A percentile compares a stretch with the other conserved stretches of the same genome.
Conservation (phyloP, 2,329 filamentous ascomycete species). For the Trichoderma afroharzianum region DNA sequence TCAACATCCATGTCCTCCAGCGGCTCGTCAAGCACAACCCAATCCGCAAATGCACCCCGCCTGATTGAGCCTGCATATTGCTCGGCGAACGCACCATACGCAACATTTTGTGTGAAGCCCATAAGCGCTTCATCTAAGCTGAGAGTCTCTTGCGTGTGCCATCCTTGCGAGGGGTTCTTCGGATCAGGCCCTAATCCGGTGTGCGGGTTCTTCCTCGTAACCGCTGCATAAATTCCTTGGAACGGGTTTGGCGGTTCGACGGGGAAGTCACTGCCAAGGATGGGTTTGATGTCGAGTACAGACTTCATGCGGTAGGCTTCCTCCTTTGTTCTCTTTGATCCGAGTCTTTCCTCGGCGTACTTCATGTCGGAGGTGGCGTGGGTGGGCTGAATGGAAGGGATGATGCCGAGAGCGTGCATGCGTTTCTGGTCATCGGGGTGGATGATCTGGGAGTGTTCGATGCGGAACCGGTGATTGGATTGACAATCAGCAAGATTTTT, state of each 20-base stretch:
- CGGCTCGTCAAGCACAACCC: conserved; percentile 63
- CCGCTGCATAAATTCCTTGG: conserved; percentile 65
- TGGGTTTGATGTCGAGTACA: conserved; percentile 49
- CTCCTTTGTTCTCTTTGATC: conserved; percentile 46
- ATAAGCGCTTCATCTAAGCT: conserved; percentile 55
- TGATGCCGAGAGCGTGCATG: conserved; percentile 56
- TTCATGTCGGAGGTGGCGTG: conserved; percentile 70
- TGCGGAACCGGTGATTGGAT: conserved; percentile 55
- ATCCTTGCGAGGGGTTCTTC: conserved; percentile 48
- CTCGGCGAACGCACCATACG: conserved; percentile 57
- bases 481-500: conserved; percentile 48
- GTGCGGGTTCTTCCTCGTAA: conserved; percentile 56
- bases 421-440: conserved; percentile 61
- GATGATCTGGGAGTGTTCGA: conserved; percentile 70
- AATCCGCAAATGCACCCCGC: conserved; percentile 62
- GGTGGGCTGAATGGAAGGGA: conserved; percentile 68
- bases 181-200: conserved; percentile 50
- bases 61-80: conserved; percentile 56
- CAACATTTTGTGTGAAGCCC: conserved; percentile 59
- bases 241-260: conserved; percentile 67
- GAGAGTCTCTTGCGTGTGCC: conserved; percentile 58
- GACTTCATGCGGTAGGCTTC: conserved; percentile 66
- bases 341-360: conserved; percentile 60
- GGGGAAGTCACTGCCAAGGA: conserved; percentile 68
- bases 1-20: conserved; percentile 50